These are phyloP conservation scores for Podospora comata DNA, from an alignment of 495 filamentous ascomycete genomes.

Conservation along the genomic window DNA sequence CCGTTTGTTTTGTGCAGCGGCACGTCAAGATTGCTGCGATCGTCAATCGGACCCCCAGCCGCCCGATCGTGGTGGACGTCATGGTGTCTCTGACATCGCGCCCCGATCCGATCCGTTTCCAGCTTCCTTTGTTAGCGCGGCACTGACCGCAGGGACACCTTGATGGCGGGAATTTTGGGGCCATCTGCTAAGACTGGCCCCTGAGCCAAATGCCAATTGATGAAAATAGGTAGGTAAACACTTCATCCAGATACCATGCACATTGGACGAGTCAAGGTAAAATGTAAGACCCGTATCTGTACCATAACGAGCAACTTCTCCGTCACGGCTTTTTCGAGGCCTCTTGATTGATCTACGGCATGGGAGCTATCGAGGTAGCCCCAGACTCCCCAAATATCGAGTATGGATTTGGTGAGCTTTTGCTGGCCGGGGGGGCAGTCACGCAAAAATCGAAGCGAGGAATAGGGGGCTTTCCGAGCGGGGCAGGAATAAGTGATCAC, in stretches of 20 bases:
- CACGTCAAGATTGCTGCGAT: conserved; percentile 15
- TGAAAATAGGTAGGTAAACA: background rate
- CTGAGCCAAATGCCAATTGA: background rate
- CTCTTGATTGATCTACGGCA: conserved; percentile 54
- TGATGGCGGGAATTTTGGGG: background rate
- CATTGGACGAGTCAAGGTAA: background rate
- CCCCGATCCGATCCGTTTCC: conserved; percentile 9
- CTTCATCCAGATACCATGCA: background rate
- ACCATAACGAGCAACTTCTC: conserved; percentile 69
- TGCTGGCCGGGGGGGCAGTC: conserved; percentile 40
- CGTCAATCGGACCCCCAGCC: conserved; percentile 11
- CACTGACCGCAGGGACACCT: background rate
- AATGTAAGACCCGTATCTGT: conserved; percentile 95
- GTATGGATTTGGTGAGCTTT: conserved; percentile 50
- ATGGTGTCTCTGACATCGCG: conserved; percentile 25
- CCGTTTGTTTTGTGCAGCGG: conserved; percentile 1
- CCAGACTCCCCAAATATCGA: conserved; percentile 51
- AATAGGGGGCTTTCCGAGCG: background rate
- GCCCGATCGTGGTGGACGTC: conserved; percentile 29
- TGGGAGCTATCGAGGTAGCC: conserved; percentile 52
- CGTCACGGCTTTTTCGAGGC: conserved; percentile 86
- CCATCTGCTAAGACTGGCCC: background rate
- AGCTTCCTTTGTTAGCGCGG: conserved; percentile 24
- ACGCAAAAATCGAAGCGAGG: background rate
- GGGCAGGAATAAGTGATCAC: conserved; percentile 22